Evolutionary conservation across 139 green algal species (phyloP).

Genomic region (Asterochloris erici): DNA sequence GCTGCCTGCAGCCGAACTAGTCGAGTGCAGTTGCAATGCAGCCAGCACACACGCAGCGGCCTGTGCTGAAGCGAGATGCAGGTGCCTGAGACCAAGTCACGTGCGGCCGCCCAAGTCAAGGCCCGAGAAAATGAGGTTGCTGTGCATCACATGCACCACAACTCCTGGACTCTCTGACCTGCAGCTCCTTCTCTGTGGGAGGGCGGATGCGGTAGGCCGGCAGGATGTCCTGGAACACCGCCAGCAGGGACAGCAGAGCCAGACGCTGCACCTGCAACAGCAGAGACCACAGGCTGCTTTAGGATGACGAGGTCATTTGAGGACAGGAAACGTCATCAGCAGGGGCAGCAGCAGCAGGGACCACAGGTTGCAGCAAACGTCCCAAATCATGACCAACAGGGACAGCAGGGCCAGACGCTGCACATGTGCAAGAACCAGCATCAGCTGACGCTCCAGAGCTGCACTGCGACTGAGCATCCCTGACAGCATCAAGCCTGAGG

Average conservation of each 20-base stretch:
- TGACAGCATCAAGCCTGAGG: neutral
- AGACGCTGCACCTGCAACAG: constrained; percentile 56
- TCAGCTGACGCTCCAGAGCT: neutral
- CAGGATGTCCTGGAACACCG: constrained; percentile 84
- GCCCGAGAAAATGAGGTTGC: no score
- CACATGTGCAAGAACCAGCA: neutral
- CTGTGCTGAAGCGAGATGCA: no score
- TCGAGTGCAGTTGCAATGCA: no score
- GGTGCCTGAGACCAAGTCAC: no score
- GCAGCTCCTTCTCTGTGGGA: constrained; percentile 64
- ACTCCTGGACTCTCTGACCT: neutral
- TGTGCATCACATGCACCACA: neutral
- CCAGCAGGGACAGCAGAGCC: constrained; percentile 73
- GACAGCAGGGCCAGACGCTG: neutral
- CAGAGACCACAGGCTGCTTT: neutral
- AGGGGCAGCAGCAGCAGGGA: neutral
- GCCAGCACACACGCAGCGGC: no score
- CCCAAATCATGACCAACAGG: neutral
- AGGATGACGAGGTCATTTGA: neutral
- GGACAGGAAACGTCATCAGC: neutral
- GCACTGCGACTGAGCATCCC: neutral
- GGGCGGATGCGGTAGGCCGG: constrained; percentile 83
- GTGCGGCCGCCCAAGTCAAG: no score
- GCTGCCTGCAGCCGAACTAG: no score
- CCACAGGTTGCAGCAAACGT: neutral